Base-by-base conservation (phyloP, 2,329 filamentous ascomycete species). In the Tolypocladium cylindrosporum region DNA sequence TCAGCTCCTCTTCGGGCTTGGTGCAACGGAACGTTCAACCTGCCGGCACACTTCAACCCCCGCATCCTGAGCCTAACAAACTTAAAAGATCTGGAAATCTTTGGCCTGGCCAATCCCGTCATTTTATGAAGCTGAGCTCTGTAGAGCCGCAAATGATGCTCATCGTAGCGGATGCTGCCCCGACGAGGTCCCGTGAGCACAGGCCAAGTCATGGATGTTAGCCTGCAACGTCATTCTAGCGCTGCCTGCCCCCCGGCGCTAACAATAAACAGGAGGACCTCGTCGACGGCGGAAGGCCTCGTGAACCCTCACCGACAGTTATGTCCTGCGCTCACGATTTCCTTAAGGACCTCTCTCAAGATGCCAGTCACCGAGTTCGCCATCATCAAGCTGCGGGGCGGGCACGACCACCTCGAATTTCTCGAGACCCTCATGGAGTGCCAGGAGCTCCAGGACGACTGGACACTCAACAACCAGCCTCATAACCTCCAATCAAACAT, bases 351-450 rank as follows among this genome's bases (percentile, higher is more conserved):
- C 8, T n/a, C 34, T 34, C 40, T 24, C 61, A 60, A 40, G 55
- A 73, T 77, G 75, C 42, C 68, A 43, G 69, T 77, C 60, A 74
- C 72, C 21, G 76, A 78, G 63, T 68, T 75, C 57, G 73, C 72
- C 42, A 60, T 73, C 57, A 58, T 76, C 45, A 67, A 68, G 42
- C 63, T 75, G 55, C 65, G 63, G 39, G 56, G 62, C 41, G 63
- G 64, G 16, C 69, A 67, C 39, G 61, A 71, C 41, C 52, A 64
- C 39, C 59, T 72, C 56, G 71, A 72, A 52, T 66, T 75, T 43
- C 69, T 68, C 61, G 66, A 69, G 27, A 55, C 66, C 16, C 58
- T 74, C 58, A 67, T 69, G 57, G 59, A 68, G 5, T 66, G 66
- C 41, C 70, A 72, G 58, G 61, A 64, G 24, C 57, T 71, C 21